Evolutionary conservation across 495 filamentous ascomycete genomes (phyloP), one percentile per base, ranked within the genome.

Genomic region (Tuber borchii): DNA sequence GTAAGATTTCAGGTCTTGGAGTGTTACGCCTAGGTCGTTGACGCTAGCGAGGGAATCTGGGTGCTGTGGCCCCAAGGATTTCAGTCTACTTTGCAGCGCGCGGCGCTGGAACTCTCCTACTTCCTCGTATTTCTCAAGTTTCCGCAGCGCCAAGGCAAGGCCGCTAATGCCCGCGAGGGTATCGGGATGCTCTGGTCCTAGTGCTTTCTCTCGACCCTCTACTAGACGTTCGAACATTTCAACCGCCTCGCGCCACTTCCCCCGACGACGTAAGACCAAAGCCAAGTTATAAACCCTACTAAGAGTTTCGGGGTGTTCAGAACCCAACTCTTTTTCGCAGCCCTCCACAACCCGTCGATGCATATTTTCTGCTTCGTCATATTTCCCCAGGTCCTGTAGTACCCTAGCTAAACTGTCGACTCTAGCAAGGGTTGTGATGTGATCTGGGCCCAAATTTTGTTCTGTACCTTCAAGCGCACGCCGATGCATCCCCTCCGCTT

Each of bases 191-290:
- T 83, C 74, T 45, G 72, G 69, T 17, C 84, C 83, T 22, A 83
- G 77, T 34, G 76, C 76, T 65, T 77, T 74, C 75, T 84, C 81
- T 22, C 81, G 39, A 46, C 80, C 56, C 16, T 78, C 75, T 26
- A 85, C 73, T 16, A 76, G 70, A 14, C 74, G 75, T 40, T 76
- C 77, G 61, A 81, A 70, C 19, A 83, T 45, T n/a, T 48, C 20
- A 40, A 84, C 84, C 0, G 85, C 84, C 40, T 86, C 84, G 45
- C 82, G 45, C 71, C 83, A 84, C 22, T 84, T 79, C 6, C 83
- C 83, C 43, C 82, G 78, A 20, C 76, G 44, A n/a, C 75, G 34
- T 20, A 86, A 76, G 20, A 82, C 42, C 19, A 75, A 69, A 26
- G 82, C 82, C 68, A 83, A 78, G 71, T 69, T 83, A 61, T 77